Evolutionary conservation across 768 basidiomycete species (phyloP).

Genomic region (Tulasnella sp.): DNA sequence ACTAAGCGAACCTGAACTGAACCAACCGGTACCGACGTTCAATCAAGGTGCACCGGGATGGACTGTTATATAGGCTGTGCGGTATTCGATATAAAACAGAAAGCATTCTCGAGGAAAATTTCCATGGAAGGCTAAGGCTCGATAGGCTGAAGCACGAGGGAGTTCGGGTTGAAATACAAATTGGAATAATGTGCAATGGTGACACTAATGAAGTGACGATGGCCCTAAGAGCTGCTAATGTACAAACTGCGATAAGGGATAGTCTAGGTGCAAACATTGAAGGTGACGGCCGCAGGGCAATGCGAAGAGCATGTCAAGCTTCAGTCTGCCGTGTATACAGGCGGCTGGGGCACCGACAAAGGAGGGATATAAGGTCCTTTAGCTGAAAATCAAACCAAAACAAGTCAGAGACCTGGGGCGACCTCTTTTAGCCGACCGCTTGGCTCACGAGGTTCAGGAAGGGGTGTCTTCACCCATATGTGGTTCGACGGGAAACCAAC

Average conservation of each 20-base stretch:
- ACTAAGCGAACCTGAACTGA: too few species aligned
- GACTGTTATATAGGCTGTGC: too few species aligned
- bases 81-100: not conserved
- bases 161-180: too few species aligned
- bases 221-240: too few species aligned
- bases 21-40: too few species aligned
- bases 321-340: not conserved
- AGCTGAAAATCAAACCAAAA: not conserved
- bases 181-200: too few species aligned
- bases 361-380: not conserved
- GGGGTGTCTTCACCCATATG: not conserved
- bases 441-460: not conserved
- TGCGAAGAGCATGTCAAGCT: not conserved
- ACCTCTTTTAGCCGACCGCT: too few species aligned
- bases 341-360: not conserved
- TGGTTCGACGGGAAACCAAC: not conserved
- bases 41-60: too few species aligned
- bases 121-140: too few species aligned
- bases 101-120: not conserved
- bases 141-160: too few species aligned
- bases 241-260: not conserved
- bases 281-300: not conserved
- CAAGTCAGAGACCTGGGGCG: not conserved
- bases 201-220: too few species aligned
- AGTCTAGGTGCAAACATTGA: not conserved